Conservation (phyloP, 176 grass and related monocot species). For the Paspalum notatum region DNA sequence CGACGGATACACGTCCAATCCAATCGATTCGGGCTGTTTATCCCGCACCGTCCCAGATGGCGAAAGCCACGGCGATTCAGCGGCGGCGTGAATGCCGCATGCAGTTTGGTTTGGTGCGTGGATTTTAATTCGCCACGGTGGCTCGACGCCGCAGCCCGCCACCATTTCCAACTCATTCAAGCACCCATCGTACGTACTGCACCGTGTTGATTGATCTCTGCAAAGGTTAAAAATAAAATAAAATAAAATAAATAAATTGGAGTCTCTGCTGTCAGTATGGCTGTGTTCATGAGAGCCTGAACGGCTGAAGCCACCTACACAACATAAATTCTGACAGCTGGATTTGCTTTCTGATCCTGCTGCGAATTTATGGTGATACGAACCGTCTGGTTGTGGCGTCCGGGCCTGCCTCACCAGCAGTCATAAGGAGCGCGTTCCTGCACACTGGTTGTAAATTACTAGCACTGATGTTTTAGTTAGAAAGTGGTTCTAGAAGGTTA, state of each 20-base stretch:
- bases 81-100: neutral
- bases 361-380: conserved; percentile 43
- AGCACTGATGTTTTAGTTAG: neutral
- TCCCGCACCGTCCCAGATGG: neutral
- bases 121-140: conserved; percentile 38
- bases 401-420: neutral
- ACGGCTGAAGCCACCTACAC: conserved; percentile 34
- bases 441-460: neutral
- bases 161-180: conserved; percentile 15
- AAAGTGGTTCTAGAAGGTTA: no score
- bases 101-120: neutral
- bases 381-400: neutral
- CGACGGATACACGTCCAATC: conserved; percentile 18
- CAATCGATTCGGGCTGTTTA: neutral
- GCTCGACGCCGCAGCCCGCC: neutral
- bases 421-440: neutral
- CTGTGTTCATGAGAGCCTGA: neutral
- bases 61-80: neutral
- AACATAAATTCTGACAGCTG: conserved; percentile 51
- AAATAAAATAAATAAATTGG: no score
- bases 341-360: conserved; percentile 30
- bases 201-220: neutral
- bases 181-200: neutral
- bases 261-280: neutral
- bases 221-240: no score